Percentiles rank a stretch among this genome's conserved stretches.
Evolutionary conservation across 495 filamentous ascomycete species (phyloP).

Genomic region (Apiosordaria backusii): DNA sequence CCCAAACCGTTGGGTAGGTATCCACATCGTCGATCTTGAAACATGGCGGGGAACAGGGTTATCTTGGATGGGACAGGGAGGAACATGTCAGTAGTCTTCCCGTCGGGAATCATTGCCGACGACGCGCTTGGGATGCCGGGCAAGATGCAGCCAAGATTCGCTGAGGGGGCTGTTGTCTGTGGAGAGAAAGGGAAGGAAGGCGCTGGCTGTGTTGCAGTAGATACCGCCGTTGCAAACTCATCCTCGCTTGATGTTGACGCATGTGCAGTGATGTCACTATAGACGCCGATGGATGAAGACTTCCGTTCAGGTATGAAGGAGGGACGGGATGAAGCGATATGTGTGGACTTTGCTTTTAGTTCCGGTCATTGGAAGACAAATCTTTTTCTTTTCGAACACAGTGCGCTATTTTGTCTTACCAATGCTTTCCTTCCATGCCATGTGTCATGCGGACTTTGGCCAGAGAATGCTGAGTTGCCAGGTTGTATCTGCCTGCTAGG

Average conservation of each 20-base stretch:
- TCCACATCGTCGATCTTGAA: slow-evolving; percentile 2
- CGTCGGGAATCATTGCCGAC: neutral
- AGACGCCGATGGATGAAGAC: neutral
- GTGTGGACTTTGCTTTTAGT: too few relatives aligned
- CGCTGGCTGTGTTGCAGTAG: neutral
- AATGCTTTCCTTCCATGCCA: too few relatives aligned
- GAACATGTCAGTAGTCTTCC: neutral
- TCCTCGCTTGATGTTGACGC: neutral
- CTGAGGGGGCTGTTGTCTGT: neutral
- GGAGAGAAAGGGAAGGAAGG: neutral
- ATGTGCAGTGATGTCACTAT: neutral
- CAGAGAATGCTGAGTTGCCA: too few relatives aligned
- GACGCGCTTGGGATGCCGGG: neutral
- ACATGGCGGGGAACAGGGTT: neutral
- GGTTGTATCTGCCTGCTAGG: too few relatives aligned
- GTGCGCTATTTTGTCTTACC: too few relatives aligned
- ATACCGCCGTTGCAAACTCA: neutral
- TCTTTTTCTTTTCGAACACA: too few relatives aligned
- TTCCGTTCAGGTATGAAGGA: neutral
- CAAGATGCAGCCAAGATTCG: neutral
- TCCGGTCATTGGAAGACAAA: too few relatives aligned
- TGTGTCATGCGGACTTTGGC: too few relatives aligned
- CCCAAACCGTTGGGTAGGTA: neutral
- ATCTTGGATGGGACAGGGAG: neutral
- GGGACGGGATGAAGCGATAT: neutral